Conservation (phyloP, 1,284 basidiomycete species). For the Cryptococcus wingfieldii region DNA sequence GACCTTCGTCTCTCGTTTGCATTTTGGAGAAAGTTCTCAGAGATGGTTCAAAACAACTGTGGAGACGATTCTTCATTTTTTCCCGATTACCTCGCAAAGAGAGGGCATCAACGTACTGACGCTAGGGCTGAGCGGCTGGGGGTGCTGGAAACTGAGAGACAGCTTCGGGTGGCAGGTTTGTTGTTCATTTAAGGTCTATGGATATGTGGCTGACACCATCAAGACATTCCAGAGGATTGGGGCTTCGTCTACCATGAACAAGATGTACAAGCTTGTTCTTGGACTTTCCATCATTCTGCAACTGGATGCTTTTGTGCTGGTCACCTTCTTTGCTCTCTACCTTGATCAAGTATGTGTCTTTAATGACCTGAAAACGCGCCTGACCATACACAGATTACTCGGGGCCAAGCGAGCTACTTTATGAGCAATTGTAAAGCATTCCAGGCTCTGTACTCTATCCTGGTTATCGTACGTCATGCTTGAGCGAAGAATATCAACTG, state of each 20-base stretch:
- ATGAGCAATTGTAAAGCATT: slow-evolving; percentile 54
- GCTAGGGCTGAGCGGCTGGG: slow-evolving; percentile 58
- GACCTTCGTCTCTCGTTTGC: slow-evolving; percentile 46
- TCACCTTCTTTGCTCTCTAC: slow-evolving; percentile 65
- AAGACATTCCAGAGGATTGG: slow-evolving; percentile 72
- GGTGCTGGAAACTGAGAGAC: slow-evolving; percentile 61
- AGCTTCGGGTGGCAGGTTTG: slow-evolving; percentile 35
- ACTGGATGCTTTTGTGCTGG: slow-evolving; percentile 69
- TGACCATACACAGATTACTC: slow-evolving; percentile 9
- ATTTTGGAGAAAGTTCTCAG: slow-evolving; percentile 4
- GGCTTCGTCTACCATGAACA: slow-evolving; percentile 54
- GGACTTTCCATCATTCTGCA: slow-evolving; percentile 67
- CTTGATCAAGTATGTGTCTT: slow-evolving; percentile 66
- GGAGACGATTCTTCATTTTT: neutral
- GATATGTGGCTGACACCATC: neutral
- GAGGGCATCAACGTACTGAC: slow-evolving; percentile 59
- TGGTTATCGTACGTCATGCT: slow-evolving; percentile 47
- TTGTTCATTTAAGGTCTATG: neutral
- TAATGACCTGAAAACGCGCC: slow-evolving; percentile 45
- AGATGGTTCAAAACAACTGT: neutral
- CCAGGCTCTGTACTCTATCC: slow-evolving; percentile 57
- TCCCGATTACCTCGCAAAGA: slow-evolving; percentile 2
- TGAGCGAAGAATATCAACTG: neutral
- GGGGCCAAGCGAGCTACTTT: slow-evolving; percentile 39
- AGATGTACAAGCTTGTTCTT: slow-evolving; percentile 64